Conservation (phyloP, 805 yeast species). For the Ogataea salicorniae region DNA sequence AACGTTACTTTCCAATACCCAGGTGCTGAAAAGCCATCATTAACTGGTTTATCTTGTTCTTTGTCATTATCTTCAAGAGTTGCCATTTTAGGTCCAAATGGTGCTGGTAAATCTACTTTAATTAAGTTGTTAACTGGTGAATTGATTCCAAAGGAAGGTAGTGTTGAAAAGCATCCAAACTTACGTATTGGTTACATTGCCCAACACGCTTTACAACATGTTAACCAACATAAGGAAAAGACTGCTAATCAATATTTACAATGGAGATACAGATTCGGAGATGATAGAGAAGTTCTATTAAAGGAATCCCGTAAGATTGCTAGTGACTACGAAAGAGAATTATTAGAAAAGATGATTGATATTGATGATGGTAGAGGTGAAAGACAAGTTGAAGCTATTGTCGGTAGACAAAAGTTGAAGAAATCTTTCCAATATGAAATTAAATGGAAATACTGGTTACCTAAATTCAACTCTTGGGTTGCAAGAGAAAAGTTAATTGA, state of each 20-base stretch:
- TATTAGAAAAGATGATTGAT: slow-evolving; percentile 74
- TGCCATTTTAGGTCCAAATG: slow-evolving; percentile 95
- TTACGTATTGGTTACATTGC: slow-evolving; percentile 98
- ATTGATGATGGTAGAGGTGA: slow-evolving; percentile 80
- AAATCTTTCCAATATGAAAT: slow-evolving; percentile 95
- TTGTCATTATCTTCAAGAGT: slow-evolving; percentile 93
- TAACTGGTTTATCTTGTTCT: slow-evolving; percentile 78
- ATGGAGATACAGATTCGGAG: slow-evolving; percentile 98
- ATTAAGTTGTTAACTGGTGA: slow-evolving; percentile 93
- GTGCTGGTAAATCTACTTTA: slow-evolving; percentile 97
- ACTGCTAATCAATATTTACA: slow-evolving; percentile 97
- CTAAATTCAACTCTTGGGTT: slow-evolving; percentile 91
- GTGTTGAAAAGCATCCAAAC: slow-evolving; percentile 96
- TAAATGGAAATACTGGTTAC: slow-evolving; percentile 90
- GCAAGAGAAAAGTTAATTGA: slow-evolving; percentile 75
- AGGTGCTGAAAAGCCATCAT: slow-evolving; percentile 79
- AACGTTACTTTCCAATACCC: slow-evolving; percentile 88
- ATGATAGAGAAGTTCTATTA: slow-evolving; percentile 91
- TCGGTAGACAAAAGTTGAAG: slow-evolving; percentile 95
- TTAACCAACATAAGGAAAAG: slow-evolving; percentile 93
- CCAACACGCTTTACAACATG: slow-evolving; percentile 97
- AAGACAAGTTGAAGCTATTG: slow-evolving; percentile 86
- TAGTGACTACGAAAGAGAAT: slow-evolving; percentile 62
- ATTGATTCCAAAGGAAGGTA: slow-evolving; percentile 77
- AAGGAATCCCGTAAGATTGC: slow-evolving; percentile 89